phyloP scores from a whole-genome alignment of 176 grass and related monocot genomes.

The Bromus sterilis region DNA sequence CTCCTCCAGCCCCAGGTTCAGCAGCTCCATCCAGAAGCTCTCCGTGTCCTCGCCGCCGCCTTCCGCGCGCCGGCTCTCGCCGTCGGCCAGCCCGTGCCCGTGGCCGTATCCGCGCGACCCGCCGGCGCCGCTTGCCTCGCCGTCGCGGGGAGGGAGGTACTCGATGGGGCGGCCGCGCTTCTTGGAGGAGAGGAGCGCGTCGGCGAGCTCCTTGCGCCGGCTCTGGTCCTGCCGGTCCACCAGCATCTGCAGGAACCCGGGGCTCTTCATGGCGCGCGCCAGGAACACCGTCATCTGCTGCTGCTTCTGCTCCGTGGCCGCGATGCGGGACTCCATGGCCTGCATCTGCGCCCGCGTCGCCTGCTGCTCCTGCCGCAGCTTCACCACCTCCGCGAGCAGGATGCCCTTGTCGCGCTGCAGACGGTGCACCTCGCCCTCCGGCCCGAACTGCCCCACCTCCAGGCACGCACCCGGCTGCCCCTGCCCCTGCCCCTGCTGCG shows the following conservation, averaged over 20 bases:
- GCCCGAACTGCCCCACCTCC: slow-evolving; percentile 77
- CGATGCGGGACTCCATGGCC: slow-evolving; percentile 74
- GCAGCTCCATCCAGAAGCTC: slow-evolving; percentile 90
- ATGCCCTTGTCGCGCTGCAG: slow-evolving; percentile 68
- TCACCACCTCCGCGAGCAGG: slow-evolving; percentile 66
- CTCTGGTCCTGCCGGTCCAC: slow-evolving; percentile 33
- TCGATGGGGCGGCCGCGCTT: slow-evolving; percentile 81
- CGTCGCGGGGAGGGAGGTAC: slow-evolving; percentile 17
- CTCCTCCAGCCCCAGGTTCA: slow-evolving; percentile 38
- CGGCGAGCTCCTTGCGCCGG: slow-evolving; percentile 49
- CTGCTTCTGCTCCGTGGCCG: slow-evolving; percentile 71
- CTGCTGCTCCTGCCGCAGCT: slow-evolving; percentile 87
- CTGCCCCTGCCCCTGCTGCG: slow-evolving; percentile 5
- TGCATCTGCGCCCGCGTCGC: slow-evolving; percentile 55
- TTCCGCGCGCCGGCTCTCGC: background rate
- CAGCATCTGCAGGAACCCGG: slow-evolving; percentile 51
- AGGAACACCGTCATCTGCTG: slow-evolving; percentile 82
- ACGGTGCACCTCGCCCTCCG: slow-evolving; percentile 47
- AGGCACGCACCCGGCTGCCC: slow-evolving; percentile 29
- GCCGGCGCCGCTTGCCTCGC: background rate
- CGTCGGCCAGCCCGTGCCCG: background rate
- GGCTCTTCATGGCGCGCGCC: slow-evolving; percentile 66
- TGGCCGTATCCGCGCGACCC: background rate
- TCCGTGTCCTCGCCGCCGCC: slow-evolving; percentile 27
- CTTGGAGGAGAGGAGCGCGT: slow-evolving; percentile 67